Percentiles rank a stretch among this genome's conserved stretches.
Evolutionary conservation across 441 rosid genomes (phyloP).

Genomic region (Geranium incanum): DNA sequence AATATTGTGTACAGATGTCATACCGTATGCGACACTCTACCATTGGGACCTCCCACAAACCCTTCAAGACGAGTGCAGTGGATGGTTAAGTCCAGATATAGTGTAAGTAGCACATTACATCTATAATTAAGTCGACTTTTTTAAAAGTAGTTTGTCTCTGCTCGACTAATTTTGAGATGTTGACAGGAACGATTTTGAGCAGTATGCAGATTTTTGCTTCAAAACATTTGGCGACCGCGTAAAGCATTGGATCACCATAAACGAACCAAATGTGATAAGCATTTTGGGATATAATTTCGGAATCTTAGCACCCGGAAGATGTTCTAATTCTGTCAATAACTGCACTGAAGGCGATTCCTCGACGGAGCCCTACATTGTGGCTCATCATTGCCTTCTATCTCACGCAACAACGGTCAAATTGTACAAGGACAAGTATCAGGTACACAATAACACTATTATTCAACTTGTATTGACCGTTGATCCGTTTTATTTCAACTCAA

Average conservation of each 20-base stretch:
- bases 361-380: constrained; percentile 26
- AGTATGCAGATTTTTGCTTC: constrained; percentile 26
- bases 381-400: constrained; percentile 23
- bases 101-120: constrained; percentile 24
- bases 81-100: constrained; percentile 27
- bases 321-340: constrained; percentile 19
- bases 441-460: not conserved
- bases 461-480: no score
- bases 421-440: constrained; percentile 26
- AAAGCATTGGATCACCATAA: constrained; percentile 21
- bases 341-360: constrained; percentile 26
- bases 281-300: constrained; percentile 14
- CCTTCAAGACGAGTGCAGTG: constrained; percentile 37
- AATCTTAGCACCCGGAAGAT: constrained; percentile 21
- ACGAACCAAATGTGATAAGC: constrained; percentile 15
- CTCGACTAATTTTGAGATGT: not conserved
- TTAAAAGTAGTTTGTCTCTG: not conserved
- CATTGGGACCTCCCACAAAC: constrained; percentile 42
- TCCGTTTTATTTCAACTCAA: no score
- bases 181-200: constrained; percentile 16
- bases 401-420: constrained; percentile 24
- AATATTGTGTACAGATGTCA: constrained; percentile 19
- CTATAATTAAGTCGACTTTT: not conserved
- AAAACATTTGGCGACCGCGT: constrained; percentile 26
- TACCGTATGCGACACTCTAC: constrained; percentile 29